Evolutionary conservation across 2,329 filamentous ascomycete species (phyloP), one percentile per base, ranked within the genome.

Genomic region (Penicillium sp.): DNA sequence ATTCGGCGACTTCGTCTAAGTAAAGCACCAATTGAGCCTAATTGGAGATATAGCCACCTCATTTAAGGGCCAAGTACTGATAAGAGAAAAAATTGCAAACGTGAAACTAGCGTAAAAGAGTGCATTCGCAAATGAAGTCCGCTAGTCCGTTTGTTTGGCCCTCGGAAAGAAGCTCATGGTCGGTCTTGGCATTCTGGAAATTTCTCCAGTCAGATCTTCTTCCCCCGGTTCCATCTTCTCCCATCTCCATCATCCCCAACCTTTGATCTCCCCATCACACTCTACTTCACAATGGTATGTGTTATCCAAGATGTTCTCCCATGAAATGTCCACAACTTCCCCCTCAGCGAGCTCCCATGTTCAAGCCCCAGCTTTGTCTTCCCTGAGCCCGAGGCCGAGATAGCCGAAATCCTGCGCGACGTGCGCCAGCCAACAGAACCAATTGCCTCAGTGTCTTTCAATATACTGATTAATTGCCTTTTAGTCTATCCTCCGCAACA

Each of bases 401-500:
- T 50, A 54, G 24, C 52, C 52, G 52, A 54, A 40, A 54, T 52
- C 38, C 52, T 18, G 46, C 47, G 32, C 39, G 40, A 52, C 29
- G 38, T 31, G 47, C 40, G 27, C 48, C 32, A 50, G 45, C 11
- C 36, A 49, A 51, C 40, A 5, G 27, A 22, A 49, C 38, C 16
- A 22, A n/a, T 29, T 38, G 39, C 10, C 9, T 42, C 3, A n/a
- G 38, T 21, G 22, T 39, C 50, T 52, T 50, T 47, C 3, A n/a
- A 32, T 18, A 49, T 40, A 47, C 52, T 52, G 31, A 56, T 27
- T 47, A 18, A 32, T 9, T n/a, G 0, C 3, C 6, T 22, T 50
- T n/a, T 53, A 72, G 68, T 72, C 71, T 70, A 85, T 92, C 64
- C 86, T 97, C 81, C 94, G 93, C 78, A 95, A 90, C 76, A 92